These are phyloP conservation scores for Elaeis oleifera DNA, from an alignment of 202 grass and related monocot species.

Conservation along the genomic window DNA sequence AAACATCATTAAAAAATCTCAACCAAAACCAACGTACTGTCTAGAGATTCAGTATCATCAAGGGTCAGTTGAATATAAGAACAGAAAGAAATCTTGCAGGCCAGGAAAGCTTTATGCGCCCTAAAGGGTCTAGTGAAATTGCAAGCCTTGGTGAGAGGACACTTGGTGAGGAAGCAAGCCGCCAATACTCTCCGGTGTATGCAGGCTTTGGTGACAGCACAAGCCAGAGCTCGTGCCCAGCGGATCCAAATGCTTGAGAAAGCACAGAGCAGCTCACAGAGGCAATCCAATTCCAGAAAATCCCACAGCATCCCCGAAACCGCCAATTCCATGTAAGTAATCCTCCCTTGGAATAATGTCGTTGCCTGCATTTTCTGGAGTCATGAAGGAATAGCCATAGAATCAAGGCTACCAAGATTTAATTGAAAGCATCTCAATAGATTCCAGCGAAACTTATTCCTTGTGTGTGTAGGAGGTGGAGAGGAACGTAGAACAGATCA, in stretches of 20 bases:
- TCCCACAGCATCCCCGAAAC: slow-evolving; percentile 34
- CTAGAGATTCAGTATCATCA: no score
- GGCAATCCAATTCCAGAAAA: slow-evolving; percentile 29
- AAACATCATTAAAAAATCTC: no score
- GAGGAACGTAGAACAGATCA: slow-evolving; percentile 28
- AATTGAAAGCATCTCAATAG: no score
- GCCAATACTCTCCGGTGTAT: slow-evolving; percentile 50
- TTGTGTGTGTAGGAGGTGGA: slow-evolving; percentile 8
- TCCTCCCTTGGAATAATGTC: no score
- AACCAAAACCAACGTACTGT: no score
- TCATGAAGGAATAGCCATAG: no score
- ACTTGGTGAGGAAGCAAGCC: slow-evolving; percentile 66
- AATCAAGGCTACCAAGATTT: no score
- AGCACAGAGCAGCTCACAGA: slow-evolving; percentile 23
- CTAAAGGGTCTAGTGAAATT: slow-evolving; percentile 64
- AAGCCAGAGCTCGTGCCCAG: slow-evolving; percentile 40
- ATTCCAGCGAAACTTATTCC: not conserved
- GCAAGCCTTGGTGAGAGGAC: slow-evolving; percentile 70
- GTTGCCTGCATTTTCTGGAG: no score
- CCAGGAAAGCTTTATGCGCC: slow-evolving; percentile 70
- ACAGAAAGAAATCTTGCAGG: slow-evolving; percentile 25
- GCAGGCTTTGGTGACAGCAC: slow-evolving; percentile 65
- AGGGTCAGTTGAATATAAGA: no score
- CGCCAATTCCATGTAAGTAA: slow-evolving; percentile 33
- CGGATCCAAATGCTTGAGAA: slow-evolving; percentile 37